These are phyloP conservation scores for Coemansia sp. DNA, from an alignment of 192 early-diverging fungal genomes.

Conservation along the genomic window DNA sequence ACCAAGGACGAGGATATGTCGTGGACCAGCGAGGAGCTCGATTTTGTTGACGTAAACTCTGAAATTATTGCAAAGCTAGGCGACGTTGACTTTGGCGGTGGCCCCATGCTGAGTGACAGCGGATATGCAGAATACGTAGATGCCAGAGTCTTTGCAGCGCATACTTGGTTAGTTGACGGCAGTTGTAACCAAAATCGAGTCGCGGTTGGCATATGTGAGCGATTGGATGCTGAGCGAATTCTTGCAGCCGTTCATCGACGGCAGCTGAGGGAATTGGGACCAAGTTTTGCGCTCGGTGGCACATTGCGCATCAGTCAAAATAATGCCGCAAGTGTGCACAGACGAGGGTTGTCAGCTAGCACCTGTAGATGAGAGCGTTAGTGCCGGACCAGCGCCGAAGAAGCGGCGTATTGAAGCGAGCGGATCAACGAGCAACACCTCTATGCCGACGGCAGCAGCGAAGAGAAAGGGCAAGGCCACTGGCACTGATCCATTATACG, in stretches of 20 bases:
- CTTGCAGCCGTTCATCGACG: slow-evolving; percentile 12
- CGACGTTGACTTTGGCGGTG: slow-evolving; percentile 25
- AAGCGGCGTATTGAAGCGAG: not conserved
- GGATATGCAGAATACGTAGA: not conserved
- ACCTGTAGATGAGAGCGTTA: not conserved
- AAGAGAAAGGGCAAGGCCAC: not conserved
- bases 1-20: slow-evolving; percentile 11
- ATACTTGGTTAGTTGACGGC: slow-evolving; percentile 4
- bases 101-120: slow-evolving; percentile 12
- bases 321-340: not conserved
- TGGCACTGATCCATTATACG: not conserved
- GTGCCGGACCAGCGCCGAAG: not conserved
- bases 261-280: not conserved
- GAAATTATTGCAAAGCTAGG: slow-evolving; percentile 31
- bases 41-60: slow-evolving; percentile 27
- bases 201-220: not conserved
- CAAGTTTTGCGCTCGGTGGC: not conserved
- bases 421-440: not conserved
- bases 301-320: slow-evolving; percentile 11
- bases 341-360: not conserved
- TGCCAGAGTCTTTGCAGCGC: slow-evolving; percentile 4
- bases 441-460: not conserved
- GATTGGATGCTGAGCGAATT: slow-evolving; percentile 16
- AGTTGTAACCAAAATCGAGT: not conserved
- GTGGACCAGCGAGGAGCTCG: slow-evolving; percentile 23